A percentile compares a stretch with the other conserved stretches of the same genome.
Evolutionary conservation across 2,329 filamentous ascomycete genomes (phyloP).

Genomic region (Monosporascus sp.): DNA sequence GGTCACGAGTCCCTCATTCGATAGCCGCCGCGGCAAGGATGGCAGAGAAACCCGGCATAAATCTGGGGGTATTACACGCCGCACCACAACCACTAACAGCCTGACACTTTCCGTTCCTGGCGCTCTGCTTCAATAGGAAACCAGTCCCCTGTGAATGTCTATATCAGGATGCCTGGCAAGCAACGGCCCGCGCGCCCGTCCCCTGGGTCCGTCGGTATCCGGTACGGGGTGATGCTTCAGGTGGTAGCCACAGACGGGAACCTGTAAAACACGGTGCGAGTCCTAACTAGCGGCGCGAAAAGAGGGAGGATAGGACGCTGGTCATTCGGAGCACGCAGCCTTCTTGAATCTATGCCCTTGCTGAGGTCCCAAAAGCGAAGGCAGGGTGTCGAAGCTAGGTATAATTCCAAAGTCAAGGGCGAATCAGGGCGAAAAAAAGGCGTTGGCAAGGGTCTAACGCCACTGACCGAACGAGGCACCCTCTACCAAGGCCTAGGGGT

Average conservation of each 20-base stretch:
- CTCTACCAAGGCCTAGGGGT: background rate
- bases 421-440: slow-evolving; percentile 3
- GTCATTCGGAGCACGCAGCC: background rate
- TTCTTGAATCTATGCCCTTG: slow-evolving; percentile 4
- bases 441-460: background rate
- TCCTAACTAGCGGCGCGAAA: slow-evolving; percentile 2
- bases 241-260: slow-evolving; percentile 6
- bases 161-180: slow-evolving; percentile 16
- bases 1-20: slow-evolving; percentile 19
- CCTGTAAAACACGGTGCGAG: background rate
- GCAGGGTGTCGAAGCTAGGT: slow-evolving; percentile 4
- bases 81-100: slow-evolving; percentile 18
- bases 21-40: slow-evolving; percentile 18
- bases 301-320: slow-evolving; percentile 5
- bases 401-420: slow-evolving; percentile 4
- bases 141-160: slow-evolving; percentile 15
- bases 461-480: background rate
- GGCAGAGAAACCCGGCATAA: slow-evolving; percentile 14
- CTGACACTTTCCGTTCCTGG: slow-evolving; percentile 15
- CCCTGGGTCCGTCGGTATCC: slow-evolving; percentile 4
- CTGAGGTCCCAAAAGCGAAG: slow-evolving; percentile 3
- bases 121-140: slow-evolving; percentile 13
- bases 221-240: background rate
- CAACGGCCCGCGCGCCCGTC: slow-evolving; percentile 11
- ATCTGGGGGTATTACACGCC: slow-evolving; percentile 16